Percentiles rank a stretch among this genome's conserved stretches.
These are phyloP conservation scores for Globisporangium apiculatum DNA, from an alignment of 352 stramenopile species.

Conservation along the genomic window DNA sequence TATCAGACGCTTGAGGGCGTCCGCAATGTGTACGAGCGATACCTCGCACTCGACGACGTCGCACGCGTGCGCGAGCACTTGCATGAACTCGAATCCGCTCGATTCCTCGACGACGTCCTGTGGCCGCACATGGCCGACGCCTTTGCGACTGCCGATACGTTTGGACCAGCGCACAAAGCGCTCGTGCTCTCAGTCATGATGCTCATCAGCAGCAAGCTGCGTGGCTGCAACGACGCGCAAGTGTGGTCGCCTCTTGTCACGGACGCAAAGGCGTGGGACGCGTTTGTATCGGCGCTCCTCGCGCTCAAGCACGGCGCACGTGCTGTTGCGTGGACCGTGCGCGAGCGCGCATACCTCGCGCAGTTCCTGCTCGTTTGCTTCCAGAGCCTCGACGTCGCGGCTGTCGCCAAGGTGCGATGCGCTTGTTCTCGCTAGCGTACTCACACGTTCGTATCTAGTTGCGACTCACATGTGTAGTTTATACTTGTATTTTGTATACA, in stretches of 20 bases:
- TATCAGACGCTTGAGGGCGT: conserved; percentile 14
- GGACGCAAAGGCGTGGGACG: conserved; percentile 21
- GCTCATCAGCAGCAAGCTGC: conserved; percentile 22
- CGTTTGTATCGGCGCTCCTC: conserved; percentile 34
- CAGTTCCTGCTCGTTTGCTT: conserved; percentile 64
- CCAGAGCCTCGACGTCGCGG: conserved; percentile 42
- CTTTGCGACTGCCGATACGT: background rate
- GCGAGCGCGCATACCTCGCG: conserved; percentile 42
- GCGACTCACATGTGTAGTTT: too few relatives aligned
- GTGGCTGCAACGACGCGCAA: background rate
- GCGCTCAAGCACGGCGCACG: conserved; percentile 4
- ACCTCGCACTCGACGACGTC: conserved; percentile 20
- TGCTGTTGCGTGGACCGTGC: conserved; percentile 18
- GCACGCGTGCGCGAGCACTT: conserved; percentile 16
- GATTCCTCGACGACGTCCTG: conserved; percentile 49
- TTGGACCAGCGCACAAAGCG: conserved; percentile 26
- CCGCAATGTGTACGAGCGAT: conserved; percentile 25
- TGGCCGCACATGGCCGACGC: conserved; percentile 28
- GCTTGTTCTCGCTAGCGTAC: background rate
- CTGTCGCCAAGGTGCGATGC: conserved; percentile 27
- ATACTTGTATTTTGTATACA: too few relatives aligned
- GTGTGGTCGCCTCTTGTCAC: conserved; percentile 10
- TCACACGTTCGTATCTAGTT: too few relatives aligned
- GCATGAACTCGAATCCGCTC: conserved; percentile 15
- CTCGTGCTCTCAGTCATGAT: conserved; percentile 42